Evolutionary conservation across 2,329 filamentous ascomycete species (phyloP), one percentile per base, ranked within the genome.

Genomic region (Lachnum nothofagi): DNA sequence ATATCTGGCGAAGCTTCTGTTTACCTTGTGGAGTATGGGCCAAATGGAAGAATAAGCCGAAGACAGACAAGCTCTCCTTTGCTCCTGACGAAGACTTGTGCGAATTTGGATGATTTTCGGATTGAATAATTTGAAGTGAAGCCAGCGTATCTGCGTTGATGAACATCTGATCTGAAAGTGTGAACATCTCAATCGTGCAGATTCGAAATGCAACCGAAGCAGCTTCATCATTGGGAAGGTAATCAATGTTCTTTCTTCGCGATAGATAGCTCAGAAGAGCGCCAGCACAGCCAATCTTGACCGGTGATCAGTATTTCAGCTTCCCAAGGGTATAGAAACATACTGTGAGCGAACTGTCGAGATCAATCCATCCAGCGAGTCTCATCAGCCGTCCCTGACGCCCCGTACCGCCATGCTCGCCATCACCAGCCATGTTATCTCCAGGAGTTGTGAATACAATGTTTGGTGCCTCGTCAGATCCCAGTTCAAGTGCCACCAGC

Each of bases 41-140:
- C 24, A 93, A 71, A 47, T 81, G 75, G 49, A 85, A 81, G 53
- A 96, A 94, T 0, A 97, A 71, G 0, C 88, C 91, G 65, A 86
- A 95, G 0, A 95, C 70, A 0, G 88, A 97, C 1, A 93, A 74
- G 14, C 82, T 86, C 68, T 95, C 90, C 65, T 91, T 95, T 1
- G 79, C 77, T 17, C 79, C 83, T 1, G 77, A 80, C 22, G 72
- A 76, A 5, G 75, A 84, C 58, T 84, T 86, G 54, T 91, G 86
- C 41, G 79, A 83, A 61, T 89, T 90, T 4, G 88, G 91, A 65
- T 95, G 89, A 9, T 80, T 80, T 64, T 96, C 91, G 1, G 85
- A 82, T 47, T 86, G 84, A 22, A 95, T 74, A 23, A 98, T 88
- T 60, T 96, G 91, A 7, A 98, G 76, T 1, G 90, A 90, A 12